Evolutionary conservation across 345 rosid genomes (phyloP).

Genomic region (Bretschneidera sinensis): DNA sequence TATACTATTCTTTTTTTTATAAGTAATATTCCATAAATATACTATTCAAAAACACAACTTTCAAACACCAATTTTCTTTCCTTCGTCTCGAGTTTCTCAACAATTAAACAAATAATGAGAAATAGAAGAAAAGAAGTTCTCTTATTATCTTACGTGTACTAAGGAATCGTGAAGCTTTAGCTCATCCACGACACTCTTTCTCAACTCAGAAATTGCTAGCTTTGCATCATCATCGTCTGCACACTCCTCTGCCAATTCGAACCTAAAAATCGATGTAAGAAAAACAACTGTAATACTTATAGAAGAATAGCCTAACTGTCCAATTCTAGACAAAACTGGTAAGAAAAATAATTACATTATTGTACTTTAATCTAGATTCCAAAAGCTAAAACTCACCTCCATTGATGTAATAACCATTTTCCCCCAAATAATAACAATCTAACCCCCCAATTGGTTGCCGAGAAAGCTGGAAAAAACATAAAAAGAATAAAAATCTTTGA

Average conservation of each 20-base stretch:
- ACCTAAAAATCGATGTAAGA: constrained; percentile 37
- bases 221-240: constrained; percentile 97
- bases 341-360: constrained; percentile 1
- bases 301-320: constrained; percentile 4
- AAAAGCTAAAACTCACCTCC: constrained; percentile 12
- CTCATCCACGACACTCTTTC: constrained; percentile 66
- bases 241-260: constrained; percentile 82
- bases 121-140: constrained; percentile 5
- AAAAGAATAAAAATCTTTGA: constrained; percentile 5
- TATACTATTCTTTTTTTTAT: too few relatives aligned
- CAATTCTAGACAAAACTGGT: constrained; percentile 2
- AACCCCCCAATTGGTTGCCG: constrained; percentile 17
- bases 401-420: constrained; percentile 2
- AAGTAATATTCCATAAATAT: not conserved
- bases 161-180: constrained; percentile 74
- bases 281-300: constrained; percentile 4
- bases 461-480: constrained; percentile 18
- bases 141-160: constrained; percentile 38
- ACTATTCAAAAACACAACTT: not conserved
- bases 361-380: not conserved
- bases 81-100: constrained; percentile 2
- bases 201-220: constrained; percentile 57
- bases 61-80: not conserved
- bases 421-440: constrained; percentile 19
- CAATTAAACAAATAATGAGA: not conserved